Percentiles rank a stretch among this genome's conserved stretches.
Conservation (phyloP, 2,329 filamentous ascomycete species). For the Chaetothyriales sp. region DNA sequence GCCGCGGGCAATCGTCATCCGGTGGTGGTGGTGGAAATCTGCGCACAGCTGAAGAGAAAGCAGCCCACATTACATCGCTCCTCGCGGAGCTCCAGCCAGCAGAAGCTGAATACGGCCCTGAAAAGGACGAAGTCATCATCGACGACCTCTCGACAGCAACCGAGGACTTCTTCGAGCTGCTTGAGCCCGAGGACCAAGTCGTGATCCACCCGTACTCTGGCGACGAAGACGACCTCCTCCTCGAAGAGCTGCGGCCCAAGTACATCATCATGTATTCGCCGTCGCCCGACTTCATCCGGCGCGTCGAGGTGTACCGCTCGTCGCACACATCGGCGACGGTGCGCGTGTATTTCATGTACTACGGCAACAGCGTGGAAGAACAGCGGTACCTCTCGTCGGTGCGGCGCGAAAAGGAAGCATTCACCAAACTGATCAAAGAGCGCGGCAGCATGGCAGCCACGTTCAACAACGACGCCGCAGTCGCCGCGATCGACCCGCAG, state of each 20-base stretch:
- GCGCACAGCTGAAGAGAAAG: conserved; percentile 62
- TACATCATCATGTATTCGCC: conserved; percentile 99
- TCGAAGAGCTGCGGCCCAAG: conserved; percentile 81
- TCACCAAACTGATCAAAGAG: conserved; percentile 87
- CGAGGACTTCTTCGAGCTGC: conserved; percentile 83
- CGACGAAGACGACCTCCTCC: conserved; percentile 88
- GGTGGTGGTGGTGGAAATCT: conserved; percentile 51
- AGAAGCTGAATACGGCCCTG: conserved; percentile 50
- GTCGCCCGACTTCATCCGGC: conserved; percentile 80
- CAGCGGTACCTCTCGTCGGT: conserved; percentile 81
- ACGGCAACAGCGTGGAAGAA: conserved; percentile 86
- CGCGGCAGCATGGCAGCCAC: conserved; percentile 84
- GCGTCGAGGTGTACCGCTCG: conserved; percentile 89
- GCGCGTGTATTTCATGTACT: conserved; percentile 92
- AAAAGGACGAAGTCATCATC: conserved; percentile 59
- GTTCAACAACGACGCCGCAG: conserved; percentile 54
- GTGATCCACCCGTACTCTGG: conserved; percentile 88
- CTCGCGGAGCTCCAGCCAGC: conserved; percentile 73
- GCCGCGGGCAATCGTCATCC: conserved; percentile 39
- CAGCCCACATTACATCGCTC: conserved; percentile 64
- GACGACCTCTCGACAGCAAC: conserved; percentile 60
- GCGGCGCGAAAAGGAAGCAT: conserved; percentile 89
- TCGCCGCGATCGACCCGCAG: conserved; percentile 51
- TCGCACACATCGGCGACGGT: conserved; percentile 57
- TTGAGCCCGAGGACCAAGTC: conserved; percentile 77